Conservation (phyloP, 2,329 filamentous ascomycete species). For the Alternaria arborescens region DNA sequence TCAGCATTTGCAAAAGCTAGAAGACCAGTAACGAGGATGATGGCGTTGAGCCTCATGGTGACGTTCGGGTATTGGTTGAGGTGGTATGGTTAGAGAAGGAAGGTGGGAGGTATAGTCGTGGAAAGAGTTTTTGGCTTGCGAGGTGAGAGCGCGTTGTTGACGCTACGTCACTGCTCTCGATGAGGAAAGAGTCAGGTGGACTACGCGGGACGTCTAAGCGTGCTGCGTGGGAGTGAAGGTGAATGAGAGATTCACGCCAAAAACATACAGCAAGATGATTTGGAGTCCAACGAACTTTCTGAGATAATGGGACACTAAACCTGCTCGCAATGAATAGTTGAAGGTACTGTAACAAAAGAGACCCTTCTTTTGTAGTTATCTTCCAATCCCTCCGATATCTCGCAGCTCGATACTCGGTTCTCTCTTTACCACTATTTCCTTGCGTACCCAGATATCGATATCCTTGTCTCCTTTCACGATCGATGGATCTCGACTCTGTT, state of each 20-base stretch:
- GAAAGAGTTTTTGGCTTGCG: neutral
- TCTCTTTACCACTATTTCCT: neutral
- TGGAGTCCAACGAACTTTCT: neutral
- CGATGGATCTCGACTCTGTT: neutral
- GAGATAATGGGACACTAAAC: neutral
- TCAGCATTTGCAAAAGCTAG: neutral
- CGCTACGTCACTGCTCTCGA: neutral
- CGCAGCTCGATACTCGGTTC: neutral
- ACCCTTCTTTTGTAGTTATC: neutral
- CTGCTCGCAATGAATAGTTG: neutral
- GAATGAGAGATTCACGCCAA: neutral
- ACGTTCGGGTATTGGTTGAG: neutral
- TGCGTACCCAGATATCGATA: neutral
- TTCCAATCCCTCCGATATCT: neutral
- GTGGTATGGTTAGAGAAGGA: neutral
- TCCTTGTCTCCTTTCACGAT: neutral
- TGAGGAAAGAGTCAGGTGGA: neutral
- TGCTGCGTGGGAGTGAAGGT: neutral
- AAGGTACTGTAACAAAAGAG: neutral
- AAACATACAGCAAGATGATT: accelerated
- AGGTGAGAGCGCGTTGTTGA: neutral
- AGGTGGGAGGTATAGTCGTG: neutral
- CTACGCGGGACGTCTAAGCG: neutral
- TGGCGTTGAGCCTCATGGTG: neutral
- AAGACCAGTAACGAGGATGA: neutral